Base-by-base conservation (phyloP, 805 yeast species). In the Candida ovalis region DNA sequence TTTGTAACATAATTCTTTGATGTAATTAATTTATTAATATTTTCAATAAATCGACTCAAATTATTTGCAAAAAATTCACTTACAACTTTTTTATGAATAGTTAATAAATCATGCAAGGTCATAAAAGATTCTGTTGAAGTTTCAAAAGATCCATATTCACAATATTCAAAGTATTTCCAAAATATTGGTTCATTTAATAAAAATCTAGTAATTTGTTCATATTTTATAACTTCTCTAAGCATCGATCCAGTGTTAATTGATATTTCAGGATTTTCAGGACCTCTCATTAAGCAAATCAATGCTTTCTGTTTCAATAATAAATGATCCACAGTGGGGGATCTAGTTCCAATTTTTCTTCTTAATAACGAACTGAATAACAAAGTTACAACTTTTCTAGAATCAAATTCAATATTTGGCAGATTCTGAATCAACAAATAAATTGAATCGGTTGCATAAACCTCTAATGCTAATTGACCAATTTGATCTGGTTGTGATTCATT, bases 1-100 rank as follows among this genome's bases (percentile, higher is more conserved):
- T 90, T 89, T 2, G 96, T 89, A 27, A 94, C 97, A 66, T 94
- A 94, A 66, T 87, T 90, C 15, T 82, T 79, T 41, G 88, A 84
- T 40, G 81, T 78, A 51, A 94, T 82, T 50, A 92, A 70, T 46
- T 74, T 74, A 63, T 88, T 90, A 55, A 89, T 84, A 52, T 73
- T 69, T 30, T 64, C 62, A 19, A 82, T 82, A 65, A 94, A 88
- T 30, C 61, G 63, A 3, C 74, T 79, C 45, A 81, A 71, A 61
- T 88, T 80, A 2, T 60, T 62, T 25, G 72, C 71, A 56, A 92
- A 76, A 67, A 92, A 92, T 46, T 81, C 88, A 4, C 86, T 71
- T 0, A 86, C 88, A 24, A 84, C 64, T 53, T 76, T 77, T 53
- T 84, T 83, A 69, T 89, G 96, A 3, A 71, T 60, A 0, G 90